Evolutionary conservation across 1,284 basidiomycete genomes (phyloP).

Genomic region (Somion occarium): DNA sequence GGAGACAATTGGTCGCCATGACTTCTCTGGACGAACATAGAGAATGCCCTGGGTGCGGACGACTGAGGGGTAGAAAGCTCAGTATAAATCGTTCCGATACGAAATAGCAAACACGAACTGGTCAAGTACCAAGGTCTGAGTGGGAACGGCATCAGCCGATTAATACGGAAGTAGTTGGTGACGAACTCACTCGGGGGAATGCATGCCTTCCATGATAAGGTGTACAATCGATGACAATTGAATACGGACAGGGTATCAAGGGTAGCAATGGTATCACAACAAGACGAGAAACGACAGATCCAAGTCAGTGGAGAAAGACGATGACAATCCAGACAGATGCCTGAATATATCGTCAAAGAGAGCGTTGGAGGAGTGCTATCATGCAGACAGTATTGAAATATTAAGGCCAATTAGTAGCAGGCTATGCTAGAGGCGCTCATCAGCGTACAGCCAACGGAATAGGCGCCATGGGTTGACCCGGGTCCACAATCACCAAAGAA

Average conservation of each 20-base stretch:
- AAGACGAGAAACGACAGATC: no score
- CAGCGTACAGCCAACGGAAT: background rate
- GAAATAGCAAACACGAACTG: background rate
- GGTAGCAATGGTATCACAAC: no score
- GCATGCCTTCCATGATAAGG: background rate
- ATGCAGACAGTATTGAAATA: no score
- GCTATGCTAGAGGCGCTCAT: background rate
- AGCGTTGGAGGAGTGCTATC: background rate
- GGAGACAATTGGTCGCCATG: conserved; percentile 59
- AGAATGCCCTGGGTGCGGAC: conserved; percentile 28
- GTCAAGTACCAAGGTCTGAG: conserved; percentile 7
- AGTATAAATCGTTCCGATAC: background rate
- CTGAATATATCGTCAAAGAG: background rate
- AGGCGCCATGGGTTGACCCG: background rate
- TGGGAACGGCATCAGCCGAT: background rate
- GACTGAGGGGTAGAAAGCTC: conserved; percentile 16
- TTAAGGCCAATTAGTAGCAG: no score
- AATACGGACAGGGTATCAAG: no score
- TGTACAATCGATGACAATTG: no score
- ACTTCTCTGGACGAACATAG: conserved; percentile 30
- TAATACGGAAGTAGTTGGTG: background rate
- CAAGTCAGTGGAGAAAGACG: no score
- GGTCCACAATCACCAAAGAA: background rate
- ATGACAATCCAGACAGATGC: no score
- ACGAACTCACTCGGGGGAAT: conserved; percentile 1